Conservation (phyloP, 2,329 filamentous ascomycete species). For the Colletotrichum eremochloae region DNA sequence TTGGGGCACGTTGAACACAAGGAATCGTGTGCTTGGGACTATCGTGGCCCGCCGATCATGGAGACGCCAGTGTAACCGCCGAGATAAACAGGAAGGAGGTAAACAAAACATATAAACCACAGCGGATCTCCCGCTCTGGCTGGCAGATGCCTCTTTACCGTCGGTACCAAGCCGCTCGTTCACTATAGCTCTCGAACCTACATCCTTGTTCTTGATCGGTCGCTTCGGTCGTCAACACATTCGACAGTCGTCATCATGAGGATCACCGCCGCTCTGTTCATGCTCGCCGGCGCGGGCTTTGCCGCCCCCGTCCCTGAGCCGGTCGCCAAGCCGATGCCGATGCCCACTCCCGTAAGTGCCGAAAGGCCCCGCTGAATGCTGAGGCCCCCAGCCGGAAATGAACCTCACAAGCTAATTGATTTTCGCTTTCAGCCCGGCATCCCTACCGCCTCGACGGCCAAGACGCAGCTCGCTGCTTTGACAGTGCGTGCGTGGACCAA, state of each 20-base stretch:
- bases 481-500: slow-evolving; percentile 69
- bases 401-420: background rate
- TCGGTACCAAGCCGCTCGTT: slow-evolving; percentile 35
- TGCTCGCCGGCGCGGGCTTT: slow-evolving; percentile 43
- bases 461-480: slow-evolving; percentile 68
- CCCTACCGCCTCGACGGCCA: slow-evolving; percentile 69
- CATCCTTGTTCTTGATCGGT: slow-evolving; percentile 20
- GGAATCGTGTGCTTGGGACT: slow-evolving; percentile 26
- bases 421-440: slow-evolving; percentile 66
- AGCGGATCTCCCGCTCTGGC: slow-evolving; percentile 33
- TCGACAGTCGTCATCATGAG: slow-evolving; percentile 38
- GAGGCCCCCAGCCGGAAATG: background rate
- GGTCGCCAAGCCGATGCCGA: slow-evolving; percentile 35
- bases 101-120: slow-evolving; percentile 32
- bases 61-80: background rate
- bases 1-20: slow-evolving; percentile 1
- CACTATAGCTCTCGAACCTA: slow-evolving; percentile 11
- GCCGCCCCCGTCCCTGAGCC: slow-evolving; percentile 44
- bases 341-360: slow-evolving; percentile 47
- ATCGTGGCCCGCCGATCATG: slow-evolving; percentile 30
- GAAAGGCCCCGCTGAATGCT: background rate
- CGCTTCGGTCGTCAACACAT: background rate
- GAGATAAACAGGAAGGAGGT: slow-evolving; percentile 27
- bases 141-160: slow-evolving; percentile 9
- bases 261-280: slow-evolving; percentile 38